Evolutionary conservation across 257 asterid genomes (phyloP).

Genomic region (Nicotiana otophora): DNA sequence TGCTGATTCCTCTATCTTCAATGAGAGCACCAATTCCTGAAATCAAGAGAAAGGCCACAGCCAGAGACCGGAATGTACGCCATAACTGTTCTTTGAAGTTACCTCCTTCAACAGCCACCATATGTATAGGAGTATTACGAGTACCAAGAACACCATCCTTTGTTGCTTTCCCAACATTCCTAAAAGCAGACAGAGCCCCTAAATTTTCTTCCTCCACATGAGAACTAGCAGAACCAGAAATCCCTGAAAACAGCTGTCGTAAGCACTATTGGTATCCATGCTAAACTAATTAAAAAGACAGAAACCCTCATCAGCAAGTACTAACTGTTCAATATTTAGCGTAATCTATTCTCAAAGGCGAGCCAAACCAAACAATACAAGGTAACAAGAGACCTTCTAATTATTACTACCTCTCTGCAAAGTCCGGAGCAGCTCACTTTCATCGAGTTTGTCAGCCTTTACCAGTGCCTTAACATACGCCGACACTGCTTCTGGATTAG

Average conservation of each 20-base stretch:
- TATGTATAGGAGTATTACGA: slow-evolving; percentile 81
- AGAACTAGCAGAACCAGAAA: slow-evolving; percentile 42
- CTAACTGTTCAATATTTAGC: not conserved
- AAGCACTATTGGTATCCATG: slow-evolving; percentile 7
- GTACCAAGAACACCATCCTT: slow-evolving; percentile 80
- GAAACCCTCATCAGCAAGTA: not conserved
- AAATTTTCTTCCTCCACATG: slow-evolving; percentile 43
- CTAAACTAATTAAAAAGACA: not conserved
- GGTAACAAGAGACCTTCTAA: not conserved
- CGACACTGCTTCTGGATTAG: slow-evolving; percentile 68
- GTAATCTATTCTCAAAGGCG: not conserved
- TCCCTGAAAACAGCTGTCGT: slow-evolving; percentile 30
- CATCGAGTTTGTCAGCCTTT: slow-evolving; percentile 78
- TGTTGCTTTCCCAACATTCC: slow-evolving; percentile 61
- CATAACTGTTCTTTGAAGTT: slow-evolving; percentile 84
- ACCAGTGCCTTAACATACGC: slow-evolving; percentile 87
- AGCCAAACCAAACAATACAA: not conserved
- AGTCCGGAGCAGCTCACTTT: slow-evolving; percentile 68
- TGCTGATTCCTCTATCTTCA: slow-evolving; percentile 83
- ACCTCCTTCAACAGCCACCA: slow-evolving; percentile 85
- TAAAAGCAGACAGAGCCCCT: slow-evolving; percentile 65
- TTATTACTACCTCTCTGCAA: slow-evolving; percentile 58
- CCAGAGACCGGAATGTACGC: slow-evolving; percentile 83
- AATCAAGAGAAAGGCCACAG: slow-evolving; percentile 64
- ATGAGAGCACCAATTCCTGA: slow-evolving; percentile 85